Base-by-base conservation (phyloP, 1,284 basidiomycete genomes). In the Ustilago shanxiensis region DNA sequence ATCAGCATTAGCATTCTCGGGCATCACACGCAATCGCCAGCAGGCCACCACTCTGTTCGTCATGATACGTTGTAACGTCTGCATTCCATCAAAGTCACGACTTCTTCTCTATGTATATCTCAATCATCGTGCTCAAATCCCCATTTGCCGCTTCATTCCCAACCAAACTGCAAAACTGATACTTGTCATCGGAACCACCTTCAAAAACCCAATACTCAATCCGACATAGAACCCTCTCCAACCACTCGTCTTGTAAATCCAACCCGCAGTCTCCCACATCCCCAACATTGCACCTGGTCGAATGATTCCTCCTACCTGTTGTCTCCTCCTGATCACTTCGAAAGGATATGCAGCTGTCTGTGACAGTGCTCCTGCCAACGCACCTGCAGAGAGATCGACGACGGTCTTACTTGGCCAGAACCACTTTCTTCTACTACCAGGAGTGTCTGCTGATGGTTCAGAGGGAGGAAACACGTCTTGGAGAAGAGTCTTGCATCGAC, bases 291-390 rank as follows among this genome's bases (percentile, higher is more conserved):
- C 66, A 3, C 77, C 81, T 0, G 85, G 85, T 24, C 79, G 44
- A 29, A 85, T 73, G 26, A 84, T 74, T 1, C 80, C 96, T 13
- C 95, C 95, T 4, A 99, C 94, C 87, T 99, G 97, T 93, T 98
- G 97, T 65, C 95, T 89, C 61, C 97, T 88, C 45, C 97, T 90
- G 37, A 98, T 90, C 56, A 99, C 93, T 86, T 99, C 97, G 82
- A 99, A 95, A 1, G 97, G 97, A 85, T 99, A 99, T 22, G 94
- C 95, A 3, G 91, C 91, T 0, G 95, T 97, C 86, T 99, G 96
- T 2, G 92, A 91, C 61, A 94, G 87, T 14, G 92, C 91, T 26
- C 97, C 97, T 0, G 96, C 93, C n/a, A 95, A 86, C 0, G 95
- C 97, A 31, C 97, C 97, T 63, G 95, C 92, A 16, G 88, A 87